phyloP scores from a whole-genome alignment of 140 eudicot species.

The Senecio squalidus region DNA sequence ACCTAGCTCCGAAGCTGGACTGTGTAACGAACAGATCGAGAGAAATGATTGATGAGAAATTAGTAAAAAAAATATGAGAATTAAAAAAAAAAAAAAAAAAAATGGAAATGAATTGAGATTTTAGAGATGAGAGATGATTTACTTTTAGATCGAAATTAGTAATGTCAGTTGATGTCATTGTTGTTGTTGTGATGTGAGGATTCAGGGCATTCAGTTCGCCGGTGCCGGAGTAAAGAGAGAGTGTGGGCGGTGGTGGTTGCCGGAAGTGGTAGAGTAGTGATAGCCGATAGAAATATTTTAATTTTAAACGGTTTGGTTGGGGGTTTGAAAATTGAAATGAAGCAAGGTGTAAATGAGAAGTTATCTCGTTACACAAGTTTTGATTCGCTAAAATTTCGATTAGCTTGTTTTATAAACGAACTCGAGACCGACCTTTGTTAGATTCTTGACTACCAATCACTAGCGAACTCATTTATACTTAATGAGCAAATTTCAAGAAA shows the following conservation, averaged over 20 bases:
- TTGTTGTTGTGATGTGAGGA: constrained; percentile 13
- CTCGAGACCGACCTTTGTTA: too few relatives aligned
- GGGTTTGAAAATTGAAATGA: constrained; percentile 23
- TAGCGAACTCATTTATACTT: too few relatives aligned
- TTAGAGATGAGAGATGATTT: background rate
- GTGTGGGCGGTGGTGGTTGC: background rate
- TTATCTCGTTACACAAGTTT: too few relatives aligned
- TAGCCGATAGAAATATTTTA: constrained; percentile 10
- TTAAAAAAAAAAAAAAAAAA: background rate
- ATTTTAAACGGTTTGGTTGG: constrained; percentile 22
- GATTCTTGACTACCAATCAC: too few relatives aligned
- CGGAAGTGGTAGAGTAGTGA: constrained; percentile 5
- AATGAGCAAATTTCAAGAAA: too few relatives aligned
- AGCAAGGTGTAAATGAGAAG: too few relatives aligned
- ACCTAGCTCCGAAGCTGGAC: constrained; percentile 42
- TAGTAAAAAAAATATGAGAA: background rate
- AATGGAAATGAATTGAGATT: background rate
- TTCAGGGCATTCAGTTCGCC: constrained; percentile 11
- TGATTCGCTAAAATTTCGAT: too few relatives aligned
- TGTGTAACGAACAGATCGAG: constrained; percentile 33
- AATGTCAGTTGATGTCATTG: constrained; percentile 29
- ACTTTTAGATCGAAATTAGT: constrained; percentile 26
- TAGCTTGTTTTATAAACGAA: too few relatives aligned
- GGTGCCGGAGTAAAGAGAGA: constrained; percentile 17
- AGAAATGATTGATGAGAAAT: background rate